Evolutionary conservation across 352 stramenopile species (phyloP).

Genomic region (Globisporangium spiculum): DNA sequence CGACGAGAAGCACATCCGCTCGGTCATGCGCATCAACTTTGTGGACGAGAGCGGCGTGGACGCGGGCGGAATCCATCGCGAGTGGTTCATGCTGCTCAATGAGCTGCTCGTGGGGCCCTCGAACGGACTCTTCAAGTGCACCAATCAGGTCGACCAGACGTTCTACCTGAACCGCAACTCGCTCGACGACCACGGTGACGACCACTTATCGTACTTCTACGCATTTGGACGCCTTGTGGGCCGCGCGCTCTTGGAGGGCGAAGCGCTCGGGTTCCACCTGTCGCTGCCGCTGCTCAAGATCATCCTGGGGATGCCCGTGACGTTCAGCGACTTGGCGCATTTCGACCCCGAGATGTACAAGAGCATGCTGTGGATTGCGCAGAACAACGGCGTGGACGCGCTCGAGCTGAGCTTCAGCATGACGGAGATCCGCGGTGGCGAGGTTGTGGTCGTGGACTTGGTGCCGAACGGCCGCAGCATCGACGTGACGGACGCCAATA

Average conservation of each 20-base stretch:
- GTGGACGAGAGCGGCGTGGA: conserved; percentile 62
- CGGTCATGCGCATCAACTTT: conserved; percentile 72
- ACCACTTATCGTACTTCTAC: conserved; percentile 46
- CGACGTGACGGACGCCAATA: conserved; percentile 89
- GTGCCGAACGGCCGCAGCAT: conserved; percentile 41
- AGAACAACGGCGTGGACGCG: conserved; percentile 32
- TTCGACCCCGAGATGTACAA: conserved; percentile 46
- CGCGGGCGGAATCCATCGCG: conserved; percentile 71
- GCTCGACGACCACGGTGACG: conserved; percentile 21
- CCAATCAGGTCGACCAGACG: conserved; percentile 39
- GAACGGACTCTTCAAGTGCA: conserved; percentile 40
- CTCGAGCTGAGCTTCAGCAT: conserved; percentile 45
- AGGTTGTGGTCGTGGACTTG: conserved; percentile 33
- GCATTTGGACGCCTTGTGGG: conserved; percentile 45
- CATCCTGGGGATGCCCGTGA: conserved; percentile 39
- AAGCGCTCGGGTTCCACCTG: conserved; percentile 91
- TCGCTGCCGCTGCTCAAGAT: conserved; percentile 48
- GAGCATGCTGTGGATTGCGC: conserved; percentile 46
- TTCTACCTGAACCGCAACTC: conserved; percentile 54
- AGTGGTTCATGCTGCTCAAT: conserved; percentile 78
- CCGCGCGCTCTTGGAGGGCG: conserved; percentile 70
- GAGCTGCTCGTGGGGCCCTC: conserved; percentile 32
- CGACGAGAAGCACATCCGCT: conserved; percentile 51
- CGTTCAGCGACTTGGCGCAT: conserved; percentile 37
- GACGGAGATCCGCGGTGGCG: conserved; percentile 17